These are phyloP conservation scores for Lasiosphaeria miniovina DNA, from an alignment of 495 filamentous ascomycete species.

Conservation along the genomic window DNA sequence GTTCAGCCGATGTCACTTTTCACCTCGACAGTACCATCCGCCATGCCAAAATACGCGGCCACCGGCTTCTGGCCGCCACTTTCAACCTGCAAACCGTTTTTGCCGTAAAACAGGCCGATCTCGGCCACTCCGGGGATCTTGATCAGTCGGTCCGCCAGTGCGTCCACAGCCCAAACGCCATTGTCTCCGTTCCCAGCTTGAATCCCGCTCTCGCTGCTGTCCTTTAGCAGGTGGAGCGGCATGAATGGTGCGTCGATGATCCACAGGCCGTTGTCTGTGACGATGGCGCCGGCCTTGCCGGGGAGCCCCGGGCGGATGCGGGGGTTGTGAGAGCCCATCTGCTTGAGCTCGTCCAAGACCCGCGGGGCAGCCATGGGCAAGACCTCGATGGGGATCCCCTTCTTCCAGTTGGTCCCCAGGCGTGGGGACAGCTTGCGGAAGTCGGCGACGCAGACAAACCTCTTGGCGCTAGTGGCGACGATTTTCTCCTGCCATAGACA, in stretches of 20 bases:
- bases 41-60: conserved; percentile 92
- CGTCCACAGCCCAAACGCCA: conserved; percentile 74
- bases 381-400: conserved; percentile 88
- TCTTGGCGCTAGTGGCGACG: conserved; percentile 77
- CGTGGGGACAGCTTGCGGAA: conserved; percentile 79
- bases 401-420: conserved; percentile 72
- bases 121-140: conserved; percentile 83
- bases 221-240: conserved; percentile 60
- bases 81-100: conserved; percentile 66
- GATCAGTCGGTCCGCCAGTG: conserved; percentile 69
- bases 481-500: conserved; percentile 98
- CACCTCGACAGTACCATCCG: conserved; percentile 48
- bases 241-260: conserved; percentile 89
- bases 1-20: conserved; percentile 50
- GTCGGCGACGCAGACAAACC: conserved; percentile 94
- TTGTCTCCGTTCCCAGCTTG: conserved; percentile 46
- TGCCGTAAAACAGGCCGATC: conserved; percentile 83
- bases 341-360: conserved; percentile 63
- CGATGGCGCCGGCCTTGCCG: conserved; percentile 73
- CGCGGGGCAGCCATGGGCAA: conserved; percentile 72
- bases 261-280: conserved; percentile 93
- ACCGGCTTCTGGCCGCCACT: conserved; percentile 82
- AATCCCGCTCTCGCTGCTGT: conserved; percentile 41
- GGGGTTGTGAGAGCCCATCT: conserved; percentile 68
- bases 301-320: conserved; percentile 63